Base-by-base conservation (phyloP, 148 eudicot species). In the Vaccinium corymbosum region DNA sequence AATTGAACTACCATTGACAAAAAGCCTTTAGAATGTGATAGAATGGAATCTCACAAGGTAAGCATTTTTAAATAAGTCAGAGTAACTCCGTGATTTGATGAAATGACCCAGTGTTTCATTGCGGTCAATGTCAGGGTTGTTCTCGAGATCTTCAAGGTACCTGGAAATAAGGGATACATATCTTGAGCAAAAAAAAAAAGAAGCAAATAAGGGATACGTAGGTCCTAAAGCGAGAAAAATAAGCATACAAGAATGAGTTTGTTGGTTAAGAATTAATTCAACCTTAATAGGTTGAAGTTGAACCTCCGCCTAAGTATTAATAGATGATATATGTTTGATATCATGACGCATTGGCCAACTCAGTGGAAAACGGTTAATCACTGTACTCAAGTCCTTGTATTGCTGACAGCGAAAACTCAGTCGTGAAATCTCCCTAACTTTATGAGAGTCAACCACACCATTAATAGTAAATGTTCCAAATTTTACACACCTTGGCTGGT, bases 11-110 rank as follows among this genome's bases (percentile, higher is more conserved):
- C 6, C 48, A 51, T 7, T 20, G 70, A 76, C 16, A 25, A 16
- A 50, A 16, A 66, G 22, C 76, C 22, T 46, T 66, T 46, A 81
- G 76, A n/a, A 57, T 76, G 76, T 20, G 25, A 55, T 1, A 82
- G 64, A 52, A 12, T 15, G 78, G 27, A 79, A n/a, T 68, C 93
- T 93, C 87, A 97, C 98, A 61, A 97, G 95, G 85, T 97, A 97
- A 76, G 99, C 95, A 82, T 91, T 91, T 83, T 90, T 97, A 90
- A 97, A 97, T 81, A 95, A 82, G 78, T 97, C 96, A 16, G 99
- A 97, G 86, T 93, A 97, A 68, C 95, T 94, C 86, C 90, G 88
- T 15, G 92, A 88, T 68, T 89, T 87, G 77, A 97, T 87, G 85
- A 97, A 97, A 22, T 89, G 90, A 17, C 96, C 98, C 48, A 97